These are phyloP conservation scores for Saccharomycopsis sp. DNA, from an alignment of 805 yeast species.

Conservation along the genomic window DNA sequence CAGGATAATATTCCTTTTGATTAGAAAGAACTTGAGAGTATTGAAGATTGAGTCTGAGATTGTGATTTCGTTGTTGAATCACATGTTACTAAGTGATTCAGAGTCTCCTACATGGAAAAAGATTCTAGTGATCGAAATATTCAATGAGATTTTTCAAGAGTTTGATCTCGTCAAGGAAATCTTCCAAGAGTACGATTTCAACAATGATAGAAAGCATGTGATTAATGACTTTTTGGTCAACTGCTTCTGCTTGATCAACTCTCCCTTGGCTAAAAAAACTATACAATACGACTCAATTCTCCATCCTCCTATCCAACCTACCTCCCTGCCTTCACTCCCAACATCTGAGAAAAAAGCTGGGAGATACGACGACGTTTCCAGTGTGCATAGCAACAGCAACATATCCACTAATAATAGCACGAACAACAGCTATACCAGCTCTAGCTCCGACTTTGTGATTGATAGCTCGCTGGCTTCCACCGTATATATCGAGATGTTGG, in stretches of 20 bases:
- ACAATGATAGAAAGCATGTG: constrained; percentile 51
- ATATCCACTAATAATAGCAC: constrained; percentile 7
- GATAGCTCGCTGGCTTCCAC: constrained; percentile 41
- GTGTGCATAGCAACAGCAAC: not conserved
- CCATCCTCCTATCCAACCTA: constrained; percentile 26
- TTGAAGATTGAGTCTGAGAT: constrained; percentile 78
- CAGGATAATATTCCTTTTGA: constrained; percentile 57
- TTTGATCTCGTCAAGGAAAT: constrained; percentile 44
- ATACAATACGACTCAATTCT: constrained; percentile 33
- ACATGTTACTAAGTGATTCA: constrained; percentile 53
- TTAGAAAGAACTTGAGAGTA: constrained; percentile 53
- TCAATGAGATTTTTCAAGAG: constrained; percentile 52
- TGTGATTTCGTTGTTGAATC: constrained; percentile 66
- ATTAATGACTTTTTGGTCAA: constrained; percentile 47
- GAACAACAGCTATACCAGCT: not conserved
- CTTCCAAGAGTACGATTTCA: constrained; percentile 56
- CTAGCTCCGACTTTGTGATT: constrained; percentile 8
- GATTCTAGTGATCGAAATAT: constrained; percentile 66
- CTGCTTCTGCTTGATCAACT: constrained; percentile 32
- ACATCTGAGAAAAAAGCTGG: not conserved
- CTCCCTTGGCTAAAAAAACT: constrained; percentile 26
- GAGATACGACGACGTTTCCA: not conserved
- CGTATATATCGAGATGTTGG: constrained; percentile 66
- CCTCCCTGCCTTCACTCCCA: not conserved
- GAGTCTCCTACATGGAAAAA: constrained; percentile 65